Conservation (phyloP, 805 yeast species). For the Nadsonia fulvescens region DNA sequence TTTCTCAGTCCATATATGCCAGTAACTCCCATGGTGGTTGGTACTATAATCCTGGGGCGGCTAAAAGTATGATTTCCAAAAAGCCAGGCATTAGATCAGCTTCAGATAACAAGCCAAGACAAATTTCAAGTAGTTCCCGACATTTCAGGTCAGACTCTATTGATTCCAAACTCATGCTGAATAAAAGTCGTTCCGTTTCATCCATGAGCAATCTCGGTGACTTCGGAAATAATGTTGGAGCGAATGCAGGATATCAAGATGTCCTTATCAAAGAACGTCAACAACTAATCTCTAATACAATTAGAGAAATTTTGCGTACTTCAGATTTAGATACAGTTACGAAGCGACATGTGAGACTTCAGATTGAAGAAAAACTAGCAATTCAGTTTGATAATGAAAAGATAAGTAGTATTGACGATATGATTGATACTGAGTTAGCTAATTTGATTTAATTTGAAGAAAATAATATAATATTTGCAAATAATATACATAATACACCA, state of each 20-base stretch:
- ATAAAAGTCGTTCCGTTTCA: conserved; percentile 7
- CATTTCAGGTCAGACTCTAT: conserved; percentile 3
- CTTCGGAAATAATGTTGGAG: conserved; percentile 6
- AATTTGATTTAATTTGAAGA: too few relatives aligned
- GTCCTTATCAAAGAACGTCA: conserved; percentile 9
- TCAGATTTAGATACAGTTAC: conserved; percentile 21
- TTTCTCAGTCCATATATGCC: too few relatives aligned
- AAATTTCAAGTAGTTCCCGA: too few relatives aligned
- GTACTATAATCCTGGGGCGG: too few relatives aligned
- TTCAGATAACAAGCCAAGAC: too few relatives aligned
- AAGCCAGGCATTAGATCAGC: too few relatives aligned
- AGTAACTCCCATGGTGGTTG: too few relatives aligned
- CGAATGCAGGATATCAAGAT: conserved; percentile 8
- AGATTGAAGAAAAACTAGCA: conserved; percentile 20
- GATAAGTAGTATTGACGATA: conserved; percentile 15
- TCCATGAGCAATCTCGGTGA: conserved; percentile 7
- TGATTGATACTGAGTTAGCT: conserved; percentile 21
- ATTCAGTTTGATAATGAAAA: conserved; percentile 16
- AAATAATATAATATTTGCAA: too few relatives aligned
- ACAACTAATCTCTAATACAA: conserved; percentile 15
- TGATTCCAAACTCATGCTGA: conserved; percentile 5
- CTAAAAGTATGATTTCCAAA: too few relatives aligned
- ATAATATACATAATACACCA: too few relatives aligned
- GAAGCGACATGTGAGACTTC: conserved; percentile 18
- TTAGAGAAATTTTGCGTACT: conserved; percentile 15